Conservation (phyloP, 2,329 filamentous ascomycete genomes). For the Botryosphaeria dothidea region DNA sequence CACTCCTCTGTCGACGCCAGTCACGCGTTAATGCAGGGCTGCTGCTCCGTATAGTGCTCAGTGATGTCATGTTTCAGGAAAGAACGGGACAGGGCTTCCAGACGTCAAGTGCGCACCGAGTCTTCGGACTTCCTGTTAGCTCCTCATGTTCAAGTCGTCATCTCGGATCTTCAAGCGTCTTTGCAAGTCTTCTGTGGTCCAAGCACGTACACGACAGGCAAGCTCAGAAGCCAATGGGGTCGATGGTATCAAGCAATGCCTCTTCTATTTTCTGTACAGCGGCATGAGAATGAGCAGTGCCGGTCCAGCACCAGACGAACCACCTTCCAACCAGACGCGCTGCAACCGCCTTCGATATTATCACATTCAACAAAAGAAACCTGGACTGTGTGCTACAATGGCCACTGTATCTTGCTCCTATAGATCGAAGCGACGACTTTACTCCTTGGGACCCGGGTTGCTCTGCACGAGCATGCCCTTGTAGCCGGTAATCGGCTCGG, state of each 20-base stretch:
- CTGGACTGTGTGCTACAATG: neutral
- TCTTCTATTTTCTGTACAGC: conserved; percentile 23
- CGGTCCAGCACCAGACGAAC: conserved; percentile 38
- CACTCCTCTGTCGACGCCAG: neutral
- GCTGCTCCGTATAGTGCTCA: neutral
- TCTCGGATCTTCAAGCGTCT: neutral
- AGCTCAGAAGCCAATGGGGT: neutral
- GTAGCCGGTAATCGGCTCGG: conserved; percentile 40
- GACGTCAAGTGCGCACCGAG: neutral
- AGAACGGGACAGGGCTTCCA: neutral
- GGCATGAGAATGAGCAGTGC: conserved; percentile 20
- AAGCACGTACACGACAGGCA: neutral
- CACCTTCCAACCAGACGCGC: conserved; percentile 36
- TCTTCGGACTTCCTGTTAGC: neutral
- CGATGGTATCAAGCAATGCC: conserved; percentile 11
- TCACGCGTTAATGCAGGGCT: neutral
- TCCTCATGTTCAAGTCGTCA: neutral
- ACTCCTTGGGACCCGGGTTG: conserved; percentile 28
- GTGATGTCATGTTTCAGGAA: conserved; percentile 7
- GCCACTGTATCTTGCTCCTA: neutral
- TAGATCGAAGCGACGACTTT: neutral
- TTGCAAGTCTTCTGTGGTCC: neutral
- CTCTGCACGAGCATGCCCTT: conserved; percentile 43
- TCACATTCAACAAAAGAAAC: conserved; percentile 17
- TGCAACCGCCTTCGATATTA: conserved; percentile 2